phyloP scores from a whole-genome alignment of 23 red algal species.

The Porphyridium purpureum region DNA sequence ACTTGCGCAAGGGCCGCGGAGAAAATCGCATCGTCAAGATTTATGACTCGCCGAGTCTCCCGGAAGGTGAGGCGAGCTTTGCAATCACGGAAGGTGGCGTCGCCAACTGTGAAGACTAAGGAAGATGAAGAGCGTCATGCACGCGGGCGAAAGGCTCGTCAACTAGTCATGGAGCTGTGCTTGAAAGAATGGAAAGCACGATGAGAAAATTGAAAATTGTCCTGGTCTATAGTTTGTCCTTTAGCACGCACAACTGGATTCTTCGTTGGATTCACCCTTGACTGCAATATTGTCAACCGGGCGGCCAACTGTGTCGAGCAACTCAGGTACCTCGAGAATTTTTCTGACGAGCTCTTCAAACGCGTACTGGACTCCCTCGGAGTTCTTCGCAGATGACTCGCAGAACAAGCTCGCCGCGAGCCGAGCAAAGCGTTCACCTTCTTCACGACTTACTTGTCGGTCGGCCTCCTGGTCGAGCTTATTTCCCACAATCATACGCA shows the following conservation, averaged over 20 bases:
- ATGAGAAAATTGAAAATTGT: too few relatives aligned
- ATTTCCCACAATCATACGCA: slow-evolving; percentile 78
- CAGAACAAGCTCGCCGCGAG: slow-evolving; percentile 43
- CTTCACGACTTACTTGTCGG: slow-evolving; percentile 37
- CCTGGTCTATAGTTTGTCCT: too few relatives aligned
- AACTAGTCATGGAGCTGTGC: too few relatives aligned
- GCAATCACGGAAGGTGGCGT: slow-evolving; percentile 80
- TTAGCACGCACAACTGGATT: too few relatives aligned
- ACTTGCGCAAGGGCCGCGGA: slow-evolving; percentile 70
- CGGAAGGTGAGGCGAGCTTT: slow-evolving; percentile 86
- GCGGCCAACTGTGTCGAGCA: too few relatives aligned
- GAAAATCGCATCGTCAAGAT: slow-evolving; percentile 95
- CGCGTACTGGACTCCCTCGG: slow-evolving; percentile 39
- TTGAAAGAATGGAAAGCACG: too few relatives aligned
- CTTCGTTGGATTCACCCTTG: too few relatives aligned
- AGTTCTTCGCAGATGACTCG: slow-evolving; percentile 54
- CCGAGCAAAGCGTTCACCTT: slow-evolving; percentile 46
- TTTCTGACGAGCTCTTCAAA: slow-evolving; percentile 68
- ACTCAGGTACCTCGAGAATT: slow-evolving; percentile 41
- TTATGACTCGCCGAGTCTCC: slow-evolving; percentile 83
- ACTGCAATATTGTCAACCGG: too few relatives aligned
- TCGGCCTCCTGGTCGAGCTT: slow-evolving; percentile 42
- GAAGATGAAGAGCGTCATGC: too few relatives aligned
- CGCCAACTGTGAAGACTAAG: too few relatives aligned
- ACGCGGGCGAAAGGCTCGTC: too few relatives aligned